Evolutionary conservation across 345 rosid genomes (phyloP), one percentile per base, ranked within the genome.

Genomic region (Xanthoceras sorbifolium): DNA sequence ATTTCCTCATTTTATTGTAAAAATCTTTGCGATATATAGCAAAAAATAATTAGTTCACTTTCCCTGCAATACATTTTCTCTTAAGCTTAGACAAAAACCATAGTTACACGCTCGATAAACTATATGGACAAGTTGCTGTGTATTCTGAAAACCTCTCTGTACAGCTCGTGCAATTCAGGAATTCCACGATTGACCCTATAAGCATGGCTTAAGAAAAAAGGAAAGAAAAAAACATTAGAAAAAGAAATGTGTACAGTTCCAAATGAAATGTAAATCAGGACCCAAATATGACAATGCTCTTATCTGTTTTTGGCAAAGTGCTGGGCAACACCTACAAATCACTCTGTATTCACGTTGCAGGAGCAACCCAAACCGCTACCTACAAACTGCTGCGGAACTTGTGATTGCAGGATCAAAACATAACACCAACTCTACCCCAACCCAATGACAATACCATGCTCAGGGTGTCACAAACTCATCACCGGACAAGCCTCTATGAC

Each of bases 151-250:
- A 67, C 65, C 79, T 76, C 76, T 74, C 62, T 63, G 82, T 71
- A 66, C 81, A 76, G 46, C 76, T 76, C 34, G 73, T 31, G 54
- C 71, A 83, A 76, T 76, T 78, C 69, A 73, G 82, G 75, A 74
- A 80, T 57, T 20, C 62, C 74, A 73, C 63, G 73, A 65, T 40
- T 76, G 78, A 61, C 83, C 85, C 85, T 76, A 77, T 42, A 77
- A 77, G 71, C 72, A 66, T 64, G 44, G 52, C 59, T 66, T 63
- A 72, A 64, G 64, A 57, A 44, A 71, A 77, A 68, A n/a, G 62
- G 28, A 38, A 80, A 79, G 67, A 80, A 42, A 50, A 67, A 25
- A 46, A 67, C 44, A 75, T 71, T 34, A 46, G 71, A 42, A 14
- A 59, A 52, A 38, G 32, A 68, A 31, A 55, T 18, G 44, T 32